Evolutionary conservation across 306 rosid species (phyloP), one percentile per base, ranked within the genome.

Genomic region (Mucuna pruriens): DNA sequence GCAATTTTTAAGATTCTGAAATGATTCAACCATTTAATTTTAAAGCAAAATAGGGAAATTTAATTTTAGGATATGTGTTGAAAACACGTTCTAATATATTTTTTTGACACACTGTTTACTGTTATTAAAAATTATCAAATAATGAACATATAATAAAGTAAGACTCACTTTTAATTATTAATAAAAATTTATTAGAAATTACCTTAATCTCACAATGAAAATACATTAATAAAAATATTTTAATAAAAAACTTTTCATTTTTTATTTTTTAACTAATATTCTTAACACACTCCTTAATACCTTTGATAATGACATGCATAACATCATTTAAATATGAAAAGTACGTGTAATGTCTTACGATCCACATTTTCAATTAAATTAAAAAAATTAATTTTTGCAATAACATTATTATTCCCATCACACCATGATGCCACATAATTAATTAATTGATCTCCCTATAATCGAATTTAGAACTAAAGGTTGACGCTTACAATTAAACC

Each of bases 381-480:
- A 16, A 4, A 9, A 63, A 33, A 64, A 13, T 1, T n/a, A 7
- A n/a, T 3, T 33, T 34, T 2, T 64, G 13, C 13, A 64, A 6
- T 33, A 34, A 16, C 20, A 46, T 31, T 17, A 44, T 46, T 63
- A 7, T 45, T 60, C 12, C 22, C 62, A 6, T 78, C 69, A 23
- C n/a, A n/a, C n/a, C n/a, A n/a, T n/a, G n/a, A n/a, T 16, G 9
- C 23, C 42, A 20, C 33, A 55, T 68, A 40, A 26, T 54, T 79
- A 40, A 26, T 69, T 57, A 57, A 9, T 40, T 79, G 15, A 55
- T 57, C 34, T 39, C 23, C 31, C 29, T 25, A 11, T 8, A 25
- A 69, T 54, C 38, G 36, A 68, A 26, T 44, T 44, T 44, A n/a
- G 48, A 49, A 33, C 58, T 48, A 64, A 62, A 76, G 11, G 65